Conservation (phyloP, 2,329 filamentous ascomycete species). For the Phaeosphaeriaceae sp. region DNA sequence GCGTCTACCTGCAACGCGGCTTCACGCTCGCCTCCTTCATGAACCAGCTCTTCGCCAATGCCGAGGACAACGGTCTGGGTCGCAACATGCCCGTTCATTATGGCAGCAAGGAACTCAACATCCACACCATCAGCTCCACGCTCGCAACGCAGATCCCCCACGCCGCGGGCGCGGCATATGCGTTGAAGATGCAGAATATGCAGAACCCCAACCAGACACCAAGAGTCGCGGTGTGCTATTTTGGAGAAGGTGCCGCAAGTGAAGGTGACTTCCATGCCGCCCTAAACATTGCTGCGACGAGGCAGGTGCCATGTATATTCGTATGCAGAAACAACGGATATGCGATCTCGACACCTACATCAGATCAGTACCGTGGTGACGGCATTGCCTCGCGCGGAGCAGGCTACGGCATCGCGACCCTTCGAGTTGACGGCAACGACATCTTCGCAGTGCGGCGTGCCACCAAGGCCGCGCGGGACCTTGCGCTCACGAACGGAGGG, state of each 20-base stretch:
- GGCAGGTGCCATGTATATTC: slow-evolving; percentile 86
- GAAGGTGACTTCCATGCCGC: slow-evolving; percentile 94
- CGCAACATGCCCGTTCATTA: slow-evolving; percentile 99
- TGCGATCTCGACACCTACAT: slow-evolving; percentile 85
- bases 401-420: slow-evolving; percentile 93
- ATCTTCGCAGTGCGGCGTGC: slow-evolving; percentile 87
- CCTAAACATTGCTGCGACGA: slow-evolving; percentile 87
- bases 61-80: slow-evolving; percentile 77
- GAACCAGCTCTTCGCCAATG: slow-evolving; percentile 91
- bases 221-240: slow-evolving; percentile 81
- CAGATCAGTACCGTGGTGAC: slow-evolving; percentile 90
- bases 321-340: slow-evolving; percentile 94
- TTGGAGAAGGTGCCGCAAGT: slow-evolving; percentile 87
- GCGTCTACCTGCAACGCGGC: slow-evolving; percentile 87
- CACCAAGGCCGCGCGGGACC: slow-evolving; percentile 75
- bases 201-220: slow-evolving; percentile 69
- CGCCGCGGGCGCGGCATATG: slow-evolving; percentile 85
- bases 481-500: slow-evolving; percentile 82
- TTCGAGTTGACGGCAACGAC: slow-evolving; percentile 93
- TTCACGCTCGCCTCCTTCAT: slow-evolving; percentile 91
- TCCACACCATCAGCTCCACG: slow-evolving; percentile 86
- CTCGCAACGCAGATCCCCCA: slow-evolving; percentile 90
- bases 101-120: slow-evolving; percentile 81
- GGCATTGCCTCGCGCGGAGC: slow-evolving; percentile 87
- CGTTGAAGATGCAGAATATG: slow-evolving; percentile 79